Evolutionary conservation across 1,284 basidiomycete genomes (phyloP).

Genomic region (Fomitopsis schrenkii): DNA sequence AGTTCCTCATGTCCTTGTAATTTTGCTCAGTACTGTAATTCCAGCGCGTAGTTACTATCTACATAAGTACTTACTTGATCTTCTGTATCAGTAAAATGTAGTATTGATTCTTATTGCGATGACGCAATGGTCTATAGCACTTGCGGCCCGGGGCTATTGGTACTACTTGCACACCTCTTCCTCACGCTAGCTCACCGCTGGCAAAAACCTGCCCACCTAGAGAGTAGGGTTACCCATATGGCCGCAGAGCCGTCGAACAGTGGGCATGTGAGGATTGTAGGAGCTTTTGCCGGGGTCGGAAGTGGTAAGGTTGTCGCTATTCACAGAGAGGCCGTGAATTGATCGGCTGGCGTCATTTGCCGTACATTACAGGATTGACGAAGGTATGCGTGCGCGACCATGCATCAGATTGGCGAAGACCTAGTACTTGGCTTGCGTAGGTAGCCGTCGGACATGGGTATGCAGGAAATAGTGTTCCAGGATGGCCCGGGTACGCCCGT

Average conservation of each 20-base stretch:
- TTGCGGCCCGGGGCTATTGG: no score
- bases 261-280: conserved; percentile 47
- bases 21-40: no score
- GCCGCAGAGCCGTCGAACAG: conserved; percentile 11
- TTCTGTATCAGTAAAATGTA: no score
- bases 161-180: neutral
- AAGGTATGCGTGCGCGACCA: conserved; percentile 38
- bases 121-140: no score
- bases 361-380: conserved; percentile 43
- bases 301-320: conserved; percentile 40
- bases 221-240: conserved; percentile 5
- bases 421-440: conserved; percentile 26
- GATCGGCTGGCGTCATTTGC: neutral
- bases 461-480: conserved; percentile 11
- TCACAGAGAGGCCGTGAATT: neutral
- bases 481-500: neutral
- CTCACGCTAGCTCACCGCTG: neutral
- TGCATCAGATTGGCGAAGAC: neutral
- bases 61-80: no score
- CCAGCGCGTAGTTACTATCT: no score
- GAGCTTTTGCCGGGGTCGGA: conserved; percentile 58
- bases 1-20: no score
- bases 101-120: no score
- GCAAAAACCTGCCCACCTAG: neutral
- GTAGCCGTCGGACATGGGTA: conserved; percentile 69